Base-by-base conservation (phyloP, 495 filamentous ascomycete species). In the Penicillium goetzii region DNA sequence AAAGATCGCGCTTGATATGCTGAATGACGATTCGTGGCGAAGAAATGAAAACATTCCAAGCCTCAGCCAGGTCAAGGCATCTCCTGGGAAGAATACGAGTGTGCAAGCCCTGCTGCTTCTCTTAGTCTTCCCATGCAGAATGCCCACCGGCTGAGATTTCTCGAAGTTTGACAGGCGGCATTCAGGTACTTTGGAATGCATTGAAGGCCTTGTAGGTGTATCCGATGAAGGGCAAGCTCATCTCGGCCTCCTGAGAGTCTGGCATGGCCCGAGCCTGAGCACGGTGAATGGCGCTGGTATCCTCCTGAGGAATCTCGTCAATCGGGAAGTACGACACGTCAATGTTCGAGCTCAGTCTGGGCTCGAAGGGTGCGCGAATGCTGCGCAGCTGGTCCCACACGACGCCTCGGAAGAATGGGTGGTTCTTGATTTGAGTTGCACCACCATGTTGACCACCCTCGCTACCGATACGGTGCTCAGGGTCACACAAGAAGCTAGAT, bases 161-260 rank as follows among this genome's bases (percentile, higher is more conserved):
- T 60, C 64, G 50, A 52, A 55, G 40, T 34, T 38, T 50, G 40
- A 36, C 34, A 45, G 32, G 26, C 26, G 26, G 58, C 36, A 41
- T 52, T 47, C 72, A 82, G 28, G 63, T 80, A 51, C 59, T 78
- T 61, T 85, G 77, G 75, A 89, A 89, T 66, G 89, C 91, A 79
- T 97, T 94, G 77, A 99, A 99, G 60, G 95, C 90, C 83, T 97
- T 98, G 83, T 97, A 99, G 21, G 95, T 99, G 74, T 99, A 99
- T 25, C 95, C 95, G 69, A 98, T 96, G 75, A 99, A 99, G 3
- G 95, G 95, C 71, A 98, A 75, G 74, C 88, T 93, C 87, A 98
- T 92, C 83, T 97, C 96, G 14, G 88, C 86, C 57, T 84, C 84
- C 64, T 89, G 80, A 25, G 88, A 85, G 2, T 88, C 85, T 14